Evolutionary conservation across 441 rosid species (phyloP), one percentile per base, ranked within the genome.

Genomic region (Jatropha podagrica): DNA sequence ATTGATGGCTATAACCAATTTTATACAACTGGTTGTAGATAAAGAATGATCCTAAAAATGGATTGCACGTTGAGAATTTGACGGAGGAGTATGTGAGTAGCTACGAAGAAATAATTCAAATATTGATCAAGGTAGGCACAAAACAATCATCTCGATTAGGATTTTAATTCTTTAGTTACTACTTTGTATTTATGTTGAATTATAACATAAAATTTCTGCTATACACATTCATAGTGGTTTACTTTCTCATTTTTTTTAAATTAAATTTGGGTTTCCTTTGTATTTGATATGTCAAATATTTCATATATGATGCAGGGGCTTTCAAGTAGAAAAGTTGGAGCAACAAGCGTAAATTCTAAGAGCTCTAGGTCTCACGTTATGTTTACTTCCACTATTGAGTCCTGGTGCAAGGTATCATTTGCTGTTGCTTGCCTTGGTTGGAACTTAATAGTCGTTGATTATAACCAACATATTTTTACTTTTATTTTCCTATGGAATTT

Each of bases 291-390:
- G 12, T 0, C 52, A 32, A 38, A 59, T 10, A 55, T 1, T 77
- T 2, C 66, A 9, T 59, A 41, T 27, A 42, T 62, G 64, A 27
- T 76, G 65, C 86, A 93, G 99, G 99, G 99, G 18, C 97, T 95
- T 27, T 95, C 98, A 74, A 90, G 83, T 80, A 90, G 92, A 79
- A 95, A 91, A 82, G 95, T 95, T 83, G 99, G 99, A 83, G 92
- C 97, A 71, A 95, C 99, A 71, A 89, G 93, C 83, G 77, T 90
- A 70, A 93, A 94, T 82, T 93, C 97, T 63, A 94, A 91, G 87
- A 93, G 99, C 83, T 95, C 99, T 67, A 86, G 98, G 77, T 95
- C 99, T 40, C 98, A 95, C 65, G 80, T 91, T 77, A 85, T 93
- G 56, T 89, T 88, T 62, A 85, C 96, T 46, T 87, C 89, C 55